Base-by-base conservation (phyloP, 2,329 filamentous ascomycete genomes). In the Claviceps sp. region DNA sequence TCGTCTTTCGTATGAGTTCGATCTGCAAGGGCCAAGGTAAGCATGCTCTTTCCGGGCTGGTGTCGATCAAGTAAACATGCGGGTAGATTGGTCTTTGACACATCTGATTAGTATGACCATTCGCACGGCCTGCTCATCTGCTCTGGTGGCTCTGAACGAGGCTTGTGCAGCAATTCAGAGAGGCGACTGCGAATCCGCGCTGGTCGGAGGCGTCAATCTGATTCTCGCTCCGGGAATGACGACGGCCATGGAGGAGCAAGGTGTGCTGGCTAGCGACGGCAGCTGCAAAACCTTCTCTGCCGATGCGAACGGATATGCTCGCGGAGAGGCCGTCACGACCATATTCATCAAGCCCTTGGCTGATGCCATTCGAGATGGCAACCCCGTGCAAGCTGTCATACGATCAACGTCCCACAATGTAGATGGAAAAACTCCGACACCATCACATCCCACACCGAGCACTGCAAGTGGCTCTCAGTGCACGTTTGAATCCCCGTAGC, bases 301-400 rank as follows among this genome's bases (percentile, higher is more conserved):
- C 2, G 59, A 63, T 7, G 76, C 73, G 0, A 65, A 75, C 50
- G 77, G 77, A 0, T 79, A 77, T 52, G 73, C 65, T 0, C 66
- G 74, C 5, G 76, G 71, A 2, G 77, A 80, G 55, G 76, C 71
- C 5, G 58, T 72, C 14, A 69, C 60, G 2, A 63, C 67, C 6
- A 52, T 79, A 5, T 62, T 71, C 5, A 53, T 80, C 0, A 79
- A 79, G 60, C 63, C 59, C 0, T 59, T 79, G 0, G 61, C 65
- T 3, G 67, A 72, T 44, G 76, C 76, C 0, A 53, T 79, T 4
- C 60, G 63, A 2, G 74, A 75, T 47, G 69, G 70, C 3, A 72
- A 78, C 53, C 68, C 68, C 0, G 61, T 73, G 5, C 60, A 68
- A 1, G 65, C 65, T 0, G 62, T 74, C 2, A 68, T 75, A 22